These are phyloP conservation scores for Dactylis glomerata DNA, from an alignment of 176 grass and related monocot species.

Conservation along the genomic window DNA sequence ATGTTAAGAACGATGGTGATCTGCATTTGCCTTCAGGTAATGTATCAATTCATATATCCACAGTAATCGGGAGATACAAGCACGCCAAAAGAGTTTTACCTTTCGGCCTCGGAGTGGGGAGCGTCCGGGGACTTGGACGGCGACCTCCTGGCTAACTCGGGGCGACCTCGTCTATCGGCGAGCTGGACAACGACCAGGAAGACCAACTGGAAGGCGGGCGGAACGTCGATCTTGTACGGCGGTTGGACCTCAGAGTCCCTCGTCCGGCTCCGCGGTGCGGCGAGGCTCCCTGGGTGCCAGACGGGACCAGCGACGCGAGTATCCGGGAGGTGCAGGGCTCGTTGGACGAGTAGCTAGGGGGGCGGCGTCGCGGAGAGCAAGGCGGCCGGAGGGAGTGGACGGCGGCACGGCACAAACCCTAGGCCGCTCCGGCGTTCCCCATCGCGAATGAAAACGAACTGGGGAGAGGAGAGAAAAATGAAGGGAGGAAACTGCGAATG, in stretches of 20 bases:
- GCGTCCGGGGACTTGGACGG: neutral
- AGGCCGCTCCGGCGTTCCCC: neutral
- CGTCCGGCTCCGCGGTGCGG: neutral
- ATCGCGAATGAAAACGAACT: neutral
- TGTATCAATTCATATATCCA: neutral
- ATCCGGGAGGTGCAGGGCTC: neutral
- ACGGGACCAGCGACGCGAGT: neutral
- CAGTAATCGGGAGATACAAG: neutral
- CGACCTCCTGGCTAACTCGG: neutral
- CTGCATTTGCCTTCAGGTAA: neutral
- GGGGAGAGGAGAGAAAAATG: neutral
- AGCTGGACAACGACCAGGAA: neutral
- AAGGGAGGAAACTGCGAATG: constrained; percentile 11
- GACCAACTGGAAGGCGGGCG: neutral
- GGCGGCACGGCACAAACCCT: constrained; percentile 5
- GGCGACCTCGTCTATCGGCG: neutral
- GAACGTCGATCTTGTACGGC: neutral
- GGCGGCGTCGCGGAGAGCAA: neutral
- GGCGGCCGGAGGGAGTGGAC: neutral
- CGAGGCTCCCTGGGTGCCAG: neutral
- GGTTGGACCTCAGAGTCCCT: neutral
- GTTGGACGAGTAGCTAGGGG: neutral
- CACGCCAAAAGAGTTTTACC: neutral
- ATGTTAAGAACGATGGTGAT: neutral
- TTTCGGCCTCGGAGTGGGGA: neutral